Conservation (phyloP, 345 rosid species). For the Corchorus olitorius region DNA sequence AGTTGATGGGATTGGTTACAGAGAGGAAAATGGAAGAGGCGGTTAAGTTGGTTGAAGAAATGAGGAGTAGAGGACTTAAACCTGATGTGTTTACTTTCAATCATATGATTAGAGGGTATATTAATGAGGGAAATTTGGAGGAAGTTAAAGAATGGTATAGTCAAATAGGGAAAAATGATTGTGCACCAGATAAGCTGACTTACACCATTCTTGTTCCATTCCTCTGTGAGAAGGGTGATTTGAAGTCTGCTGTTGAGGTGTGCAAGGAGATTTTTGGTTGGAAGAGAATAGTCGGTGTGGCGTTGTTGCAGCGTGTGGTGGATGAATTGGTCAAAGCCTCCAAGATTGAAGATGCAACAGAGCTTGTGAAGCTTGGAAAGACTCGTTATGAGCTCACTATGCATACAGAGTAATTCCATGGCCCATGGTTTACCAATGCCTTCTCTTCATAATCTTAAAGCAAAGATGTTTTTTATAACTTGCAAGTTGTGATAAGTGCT, state of each 20-base stretch:
- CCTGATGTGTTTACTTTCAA: conserved; percentile 57
- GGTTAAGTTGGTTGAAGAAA: conserved; percentile 40
- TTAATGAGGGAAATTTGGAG: conserved; percentile 42
- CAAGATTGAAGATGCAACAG: conserved; percentile 54
- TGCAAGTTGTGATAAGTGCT: not conserved
- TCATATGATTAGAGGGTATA: conserved; percentile 58
- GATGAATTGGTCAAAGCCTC: conserved; percentile 50
- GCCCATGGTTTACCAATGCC: not conserved
- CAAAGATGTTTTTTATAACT: not conserved
- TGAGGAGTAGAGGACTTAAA: conserved; percentile 45
- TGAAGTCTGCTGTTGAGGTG: conserved; percentile 48
- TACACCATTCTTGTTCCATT: conserved; percentile 48
- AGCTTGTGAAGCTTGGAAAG: conserved; percentile 57
- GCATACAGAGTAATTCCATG: conserved; percentile 24
- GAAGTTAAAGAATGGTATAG: conserved; percentile 57
- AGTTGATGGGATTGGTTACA: conserved; percentile 49
- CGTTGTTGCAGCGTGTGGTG: conserved; percentile 52
- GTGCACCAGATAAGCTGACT: conserved; percentile 36
- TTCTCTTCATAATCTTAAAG: not conserved
- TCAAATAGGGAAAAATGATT: conserved; percentile 39
- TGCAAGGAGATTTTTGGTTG: conserved; percentile 40
- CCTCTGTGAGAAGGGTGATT: conserved; percentile 54
- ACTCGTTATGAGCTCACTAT: conserved; percentile 38
- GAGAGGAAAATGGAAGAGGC: conserved; percentile 48
- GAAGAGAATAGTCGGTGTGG: conserved; percentile 34